Percentiles rank a stretch among this genome's conserved stretches.
These are phyloP conservation scores for Phoenix dactylifera DNA, from an alignment of 176 grass and related monocot genomes.

Conservation along the genomic window DNA sequence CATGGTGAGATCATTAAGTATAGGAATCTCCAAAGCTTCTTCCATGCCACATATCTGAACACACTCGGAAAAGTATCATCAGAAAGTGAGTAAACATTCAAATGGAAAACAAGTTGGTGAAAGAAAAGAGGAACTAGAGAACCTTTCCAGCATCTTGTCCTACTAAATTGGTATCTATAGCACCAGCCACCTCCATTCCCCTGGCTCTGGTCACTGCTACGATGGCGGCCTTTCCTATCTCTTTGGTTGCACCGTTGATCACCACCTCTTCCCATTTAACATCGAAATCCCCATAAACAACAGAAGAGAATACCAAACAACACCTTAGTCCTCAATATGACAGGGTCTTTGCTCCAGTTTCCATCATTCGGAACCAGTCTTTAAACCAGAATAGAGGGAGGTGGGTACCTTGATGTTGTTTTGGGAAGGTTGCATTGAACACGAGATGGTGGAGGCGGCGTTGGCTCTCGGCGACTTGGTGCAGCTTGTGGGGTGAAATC, in stretches of 20 bases:
- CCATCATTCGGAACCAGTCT: too few relatives aligned
- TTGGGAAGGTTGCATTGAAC: conserved; percentile 42
- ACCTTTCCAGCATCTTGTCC: conserved; percentile 72
- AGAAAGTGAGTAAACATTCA: background rate
- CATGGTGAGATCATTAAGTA: conserved; percentile 91
- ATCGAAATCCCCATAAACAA: conserved; percentile 7
- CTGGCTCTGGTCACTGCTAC: conserved; percentile 56
- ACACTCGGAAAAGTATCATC: background rate
- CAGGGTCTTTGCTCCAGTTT: background rate
- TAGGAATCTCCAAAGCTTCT: conserved; percentile 73
- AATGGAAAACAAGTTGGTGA: background rate
- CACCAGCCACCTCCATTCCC: conserved; percentile 71
- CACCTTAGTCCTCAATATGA: background rate
- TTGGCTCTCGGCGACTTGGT: conserved; percentile 9
- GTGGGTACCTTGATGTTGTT: conserved; percentile 56
- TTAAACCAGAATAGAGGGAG: background rate
- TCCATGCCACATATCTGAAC: conserved; percentile 71
- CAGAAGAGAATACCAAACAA: background rate
- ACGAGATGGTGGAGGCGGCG: conserved; percentile 22
- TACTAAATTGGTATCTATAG: conserved; percentile 46
- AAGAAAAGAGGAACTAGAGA: background rate
- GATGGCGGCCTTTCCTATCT: conserved; percentile 57
- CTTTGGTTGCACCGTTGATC: conserved; percentile 60
- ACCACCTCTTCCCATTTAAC: conserved; percentile 32
- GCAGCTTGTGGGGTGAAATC: conserved; percentile 15